Evolutionary conservation across 345 rosid genomes (phyloP).

Genomic region (Melastoma malabathricum): DNA sequence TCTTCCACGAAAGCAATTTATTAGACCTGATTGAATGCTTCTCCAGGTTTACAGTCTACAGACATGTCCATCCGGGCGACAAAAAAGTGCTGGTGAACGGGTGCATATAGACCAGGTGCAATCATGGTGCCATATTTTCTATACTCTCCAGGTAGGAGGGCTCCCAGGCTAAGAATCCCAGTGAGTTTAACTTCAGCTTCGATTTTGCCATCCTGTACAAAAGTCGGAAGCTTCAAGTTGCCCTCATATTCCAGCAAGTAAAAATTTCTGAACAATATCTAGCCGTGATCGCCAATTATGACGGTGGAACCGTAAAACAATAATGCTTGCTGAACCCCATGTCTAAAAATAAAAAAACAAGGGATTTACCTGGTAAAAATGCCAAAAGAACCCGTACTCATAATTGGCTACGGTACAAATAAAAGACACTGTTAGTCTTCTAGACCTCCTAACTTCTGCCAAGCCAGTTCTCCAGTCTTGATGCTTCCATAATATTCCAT

Average conservation of each 20-base stretch:
- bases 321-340: too few species aligned
- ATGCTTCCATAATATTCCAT: constrained; percentile 88
- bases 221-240: not conserved
- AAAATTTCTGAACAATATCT: too few species aligned
- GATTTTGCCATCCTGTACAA: constrained; percentile 73
- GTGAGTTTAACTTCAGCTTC: constrained; percentile 92
- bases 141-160: constrained; percentile 75
- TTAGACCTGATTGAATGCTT: constrained; percentile 69
- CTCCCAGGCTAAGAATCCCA: constrained; percentile 86
- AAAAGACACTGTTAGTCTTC: constrained; percentile 72
- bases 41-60: constrained; percentile 84
- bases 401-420: constrained; percentile 84
- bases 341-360: too few species aligned
- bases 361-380: constrained; percentile 73
- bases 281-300: too few species aligned
- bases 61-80: constrained; percentile 93
- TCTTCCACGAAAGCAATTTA: not conserved
- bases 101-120: constrained; percentile 85
- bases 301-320: too few species aligned
- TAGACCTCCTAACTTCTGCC: constrained; percentile 87
- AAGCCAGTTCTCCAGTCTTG: constrained; percentile 97
- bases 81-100: constrained; percentile 89
- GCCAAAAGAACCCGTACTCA: constrained; percentile 89
- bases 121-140: constrained; percentile 84
- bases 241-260: too few species aligned